phyloP scores from a whole-genome alignment of 805 yeast genomes.

The Cyberlindnera euphorbiae region DNA sequence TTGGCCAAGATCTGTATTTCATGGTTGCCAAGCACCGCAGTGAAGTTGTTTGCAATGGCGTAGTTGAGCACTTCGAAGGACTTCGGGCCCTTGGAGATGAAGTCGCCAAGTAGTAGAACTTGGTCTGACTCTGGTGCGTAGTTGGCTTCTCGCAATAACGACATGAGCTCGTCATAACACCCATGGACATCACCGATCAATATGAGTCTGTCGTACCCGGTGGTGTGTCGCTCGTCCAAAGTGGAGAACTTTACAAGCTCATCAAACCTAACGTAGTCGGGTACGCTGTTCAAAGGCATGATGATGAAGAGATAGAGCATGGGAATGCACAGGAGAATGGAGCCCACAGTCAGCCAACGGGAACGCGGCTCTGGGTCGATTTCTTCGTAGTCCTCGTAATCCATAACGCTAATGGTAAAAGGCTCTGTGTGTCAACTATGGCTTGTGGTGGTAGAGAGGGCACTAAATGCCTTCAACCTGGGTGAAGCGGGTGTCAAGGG shows the following conservation, averaged over 20 bases:
- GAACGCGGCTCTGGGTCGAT: constrained; percentile 1
- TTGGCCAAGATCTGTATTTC: constrained; percentile 66
- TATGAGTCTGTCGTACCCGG: constrained; percentile 40
- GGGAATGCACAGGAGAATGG: constrained; percentile 1
- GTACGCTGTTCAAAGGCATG: constrained; percentile 7
- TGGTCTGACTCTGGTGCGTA: constrained; percentile 48
- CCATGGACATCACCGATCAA: constrained; percentile 91
- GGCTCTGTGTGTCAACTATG: no score
- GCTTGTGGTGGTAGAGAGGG: no score
- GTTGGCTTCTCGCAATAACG: constrained; percentile 46
- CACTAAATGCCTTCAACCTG: no score
- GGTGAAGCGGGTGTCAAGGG: no score
- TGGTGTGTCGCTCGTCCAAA: not conserved
- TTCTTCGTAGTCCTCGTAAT: constrained; percentile 10
- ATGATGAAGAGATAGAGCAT: constrained; percentile 7
- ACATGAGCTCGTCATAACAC: constrained; percentile 48
- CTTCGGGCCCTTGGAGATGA: constrained; percentile 78
- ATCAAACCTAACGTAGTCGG: constrained; percentile 7
- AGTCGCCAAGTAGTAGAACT: constrained; percentile 76
- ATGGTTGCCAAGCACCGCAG: constrained; percentile 86
- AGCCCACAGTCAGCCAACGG: not conserved
- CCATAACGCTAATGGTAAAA: no score
- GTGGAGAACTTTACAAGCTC: constrained; percentile 3
- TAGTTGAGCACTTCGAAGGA: constrained; percentile 65
- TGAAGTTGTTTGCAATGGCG: constrained; percentile 52